Base-by-base conservation (phyloP, 345 rosid genomes). In the Salix udensis region DNA sequence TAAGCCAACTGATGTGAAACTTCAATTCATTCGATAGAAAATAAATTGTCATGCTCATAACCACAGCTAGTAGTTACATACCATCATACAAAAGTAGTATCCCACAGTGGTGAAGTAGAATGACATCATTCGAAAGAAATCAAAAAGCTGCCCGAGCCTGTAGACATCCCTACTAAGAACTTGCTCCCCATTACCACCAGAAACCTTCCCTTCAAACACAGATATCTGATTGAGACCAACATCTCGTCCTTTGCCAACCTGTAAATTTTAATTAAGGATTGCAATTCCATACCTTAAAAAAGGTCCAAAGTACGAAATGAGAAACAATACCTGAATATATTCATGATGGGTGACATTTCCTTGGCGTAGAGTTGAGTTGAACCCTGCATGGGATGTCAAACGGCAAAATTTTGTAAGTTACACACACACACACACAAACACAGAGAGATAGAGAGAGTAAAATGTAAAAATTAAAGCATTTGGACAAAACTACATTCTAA, bases 141-240 rank as follows among this genome's bases (percentile, higher is more conserved):
- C 99, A 82, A 93, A 93, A 68, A 93, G 98, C 87, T 93, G 99
- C 73, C 99, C 99, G 30, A 96, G 96, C 86, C 99, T 89, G 91
- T 93, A 96, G 52, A 93, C 87, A 81, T 96, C 99, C 78, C 99
- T 91, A 76, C 99, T 96, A 74, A 96, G 97, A 85, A 96, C 96
- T 87, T 96, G 99, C 84, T 93, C 99, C 16, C 99, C 99, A 52
- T 96, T 96, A 73, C 99, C 99, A 83, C 97, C 94, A 77, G 99
- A 93, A 66, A 93, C 99, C 87, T 96, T 96, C 75, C 99, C 99
- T 86, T 96, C 99, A 86, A 96, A 96, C 40, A 96, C 62, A 78
- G 99, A 94, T 82, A 96, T 96, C 87, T 96, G 99, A 86, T 96
- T 96, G 80, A 96, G 92, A 78, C 99, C 99, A 73, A 96, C 99